These are phyloP conservation scores for Mediolabrus comicus DNA, from an alignment of 108 stramenopile species.

Conservation along the genomic window DNA sequence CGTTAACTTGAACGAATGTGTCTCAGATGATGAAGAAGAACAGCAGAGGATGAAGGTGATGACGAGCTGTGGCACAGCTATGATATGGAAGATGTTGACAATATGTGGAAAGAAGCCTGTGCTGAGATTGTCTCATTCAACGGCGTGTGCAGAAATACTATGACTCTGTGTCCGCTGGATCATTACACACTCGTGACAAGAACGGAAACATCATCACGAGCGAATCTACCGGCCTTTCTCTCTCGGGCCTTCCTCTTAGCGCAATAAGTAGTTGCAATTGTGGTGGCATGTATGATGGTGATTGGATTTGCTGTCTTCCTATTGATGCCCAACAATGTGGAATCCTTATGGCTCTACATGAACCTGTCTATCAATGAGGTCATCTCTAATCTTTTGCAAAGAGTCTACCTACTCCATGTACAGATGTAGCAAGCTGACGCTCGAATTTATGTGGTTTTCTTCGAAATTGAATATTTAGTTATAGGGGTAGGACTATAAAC, in stretches of 20 bases:
- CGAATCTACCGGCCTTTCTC: neutral
- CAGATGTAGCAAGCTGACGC: no score
- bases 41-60: constrained; percentile 24
- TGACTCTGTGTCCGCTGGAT: constrained; percentile 22
- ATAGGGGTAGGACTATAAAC: neutral
- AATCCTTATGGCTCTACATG: neutral
- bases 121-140: constrained; percentile 16
- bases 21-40: no score
- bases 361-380: neutral
- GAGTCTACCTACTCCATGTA: neutral
- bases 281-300: neutral
- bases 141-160: constrained; percentile 17
- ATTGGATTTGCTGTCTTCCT: neutral
- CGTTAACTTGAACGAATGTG: no score
- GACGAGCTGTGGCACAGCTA: constrained; percentile 15
- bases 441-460: no score
- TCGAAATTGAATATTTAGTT: neutral
- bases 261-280: neutral
- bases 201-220: constrained; percentile 4
- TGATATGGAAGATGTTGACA: constrained; percentile 23
- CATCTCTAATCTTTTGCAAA: neutral
- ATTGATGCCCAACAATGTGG: no score
- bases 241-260: neutral
- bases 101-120: constrained; percentile 21
- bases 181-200: constrained; percentile 13